Percentiles rank a stretch among this genome's conserved stretches.
Evolutionary conservation across 1,284 basidiomycete genomes (phyloP).

Genomic region (Agroathelia rolfsii): DNA sequence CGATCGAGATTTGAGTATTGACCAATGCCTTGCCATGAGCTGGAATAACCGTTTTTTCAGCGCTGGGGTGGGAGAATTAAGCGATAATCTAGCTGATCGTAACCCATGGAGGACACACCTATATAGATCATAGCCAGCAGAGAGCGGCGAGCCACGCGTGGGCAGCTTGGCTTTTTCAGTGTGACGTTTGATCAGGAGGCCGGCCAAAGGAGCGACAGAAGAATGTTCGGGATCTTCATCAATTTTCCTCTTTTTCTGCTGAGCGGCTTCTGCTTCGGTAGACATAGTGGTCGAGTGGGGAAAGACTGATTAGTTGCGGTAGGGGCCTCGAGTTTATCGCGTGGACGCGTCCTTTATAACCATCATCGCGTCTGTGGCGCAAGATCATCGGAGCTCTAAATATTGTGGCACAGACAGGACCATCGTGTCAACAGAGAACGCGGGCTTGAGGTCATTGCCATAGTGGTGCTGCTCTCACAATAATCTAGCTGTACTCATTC

Average conservation of each 20-base stretch:
- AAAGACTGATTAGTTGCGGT: slow-evolving; percentile 3
- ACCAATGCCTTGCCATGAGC: slow-evolving; percentile 84
- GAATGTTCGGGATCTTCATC: slow-evolving; percentile 24
- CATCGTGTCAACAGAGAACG: too few relatives aligned
- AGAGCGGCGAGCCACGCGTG: slow-evolving; percentile 75
- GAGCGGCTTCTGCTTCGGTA: slow-evolving; percentile 23
- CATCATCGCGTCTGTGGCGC: too few relatives aligned
- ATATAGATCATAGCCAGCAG: slow-evolving; percentile 94
- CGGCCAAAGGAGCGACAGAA: slow-evolving; percentile 29
- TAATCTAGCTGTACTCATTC: too few relatives aligned
- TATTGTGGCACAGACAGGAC: too few relatives aligned
- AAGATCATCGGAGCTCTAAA: too few relatives aligned
- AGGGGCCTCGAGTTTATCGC: too few relatives aligned
- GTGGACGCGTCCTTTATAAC: too few relatives aligned
- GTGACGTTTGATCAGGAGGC: slow-evolving; percentile 79
- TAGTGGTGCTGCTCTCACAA: too few relatives aligned
- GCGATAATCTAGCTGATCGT: slow-evolving; percentile 11
- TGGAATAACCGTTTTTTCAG: slow-evolving; percentile 70
- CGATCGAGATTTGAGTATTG: slow-evolving; percentile 85
- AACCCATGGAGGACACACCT: slow-evolving; percentile 38
- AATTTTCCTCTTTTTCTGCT: slow-evolving; percentile 52
- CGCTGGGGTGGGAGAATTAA: slow-evolving; percentile 31
- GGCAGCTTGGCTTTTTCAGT: slow-evolving; percentile 79
- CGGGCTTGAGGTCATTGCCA: too few relatives aligned
- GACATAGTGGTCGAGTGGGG: slow-evolving; percentile 9